Percentiles rank a stretch among this genome's conserved stretches.
These are phyloP conservation scores for Trametes maxima DNA, from an alignment of 768 basidiomycete species.

Conservation along the genomic window DNA sequence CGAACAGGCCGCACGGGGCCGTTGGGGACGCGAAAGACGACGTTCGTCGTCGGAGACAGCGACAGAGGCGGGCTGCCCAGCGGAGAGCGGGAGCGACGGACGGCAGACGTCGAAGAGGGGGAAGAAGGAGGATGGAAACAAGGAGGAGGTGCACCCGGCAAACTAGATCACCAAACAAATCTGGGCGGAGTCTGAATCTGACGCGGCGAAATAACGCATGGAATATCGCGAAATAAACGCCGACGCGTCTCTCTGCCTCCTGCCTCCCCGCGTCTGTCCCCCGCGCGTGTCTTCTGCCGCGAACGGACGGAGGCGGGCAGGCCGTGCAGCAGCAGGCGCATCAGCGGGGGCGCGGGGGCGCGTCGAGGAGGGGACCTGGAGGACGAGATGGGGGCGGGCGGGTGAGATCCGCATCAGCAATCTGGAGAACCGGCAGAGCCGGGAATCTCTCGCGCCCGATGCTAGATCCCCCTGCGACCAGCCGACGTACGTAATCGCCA, in stretches of 20 bases:
- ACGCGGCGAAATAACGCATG: slow-evolving; percentile 24
- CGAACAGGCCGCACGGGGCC: slow-evolving; percentile 15
- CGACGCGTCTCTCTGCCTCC: neutral
- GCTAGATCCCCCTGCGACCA: slow-evolving; percentile 25
- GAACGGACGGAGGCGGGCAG: neutral
- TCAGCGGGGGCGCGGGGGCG: slow-evolving; percentile 2
- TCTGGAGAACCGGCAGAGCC: slow-evolving; percentile 33
- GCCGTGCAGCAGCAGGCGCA: neutral
- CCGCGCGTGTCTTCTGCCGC: neutral
- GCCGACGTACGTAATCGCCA: slow-evolving; percentile 29
- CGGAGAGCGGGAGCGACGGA: slow-evolving; percentile 7
- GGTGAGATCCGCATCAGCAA: slow-evolving; percentile 33
- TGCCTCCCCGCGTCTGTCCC: neutral
- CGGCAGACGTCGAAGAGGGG: slow-evolving; percentile 21
- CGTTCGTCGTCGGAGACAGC: slow-evolving; percentile 7
- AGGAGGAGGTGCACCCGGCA: slow-evolving; percentile 24
- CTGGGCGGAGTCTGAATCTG: slow-evolving; percentile 30
- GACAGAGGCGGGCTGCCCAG: slow-evolving; percentile 2
- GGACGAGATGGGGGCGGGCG: slow-evolving; percentile 17
- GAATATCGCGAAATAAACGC: slow-evolving; percentile 20
- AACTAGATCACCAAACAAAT: slow-evolving; percentile 30
- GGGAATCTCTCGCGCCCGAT: slow-evolving; percentile 37
- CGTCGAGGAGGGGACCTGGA: slow-evolving; percentile 8
- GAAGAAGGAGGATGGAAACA: slow-evolving; percentile 26
- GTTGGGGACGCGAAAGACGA: neutral